Conservation (phyloP, 768 basidiomycete genomes). For the Leccinellum rugosiceps region DNA sequence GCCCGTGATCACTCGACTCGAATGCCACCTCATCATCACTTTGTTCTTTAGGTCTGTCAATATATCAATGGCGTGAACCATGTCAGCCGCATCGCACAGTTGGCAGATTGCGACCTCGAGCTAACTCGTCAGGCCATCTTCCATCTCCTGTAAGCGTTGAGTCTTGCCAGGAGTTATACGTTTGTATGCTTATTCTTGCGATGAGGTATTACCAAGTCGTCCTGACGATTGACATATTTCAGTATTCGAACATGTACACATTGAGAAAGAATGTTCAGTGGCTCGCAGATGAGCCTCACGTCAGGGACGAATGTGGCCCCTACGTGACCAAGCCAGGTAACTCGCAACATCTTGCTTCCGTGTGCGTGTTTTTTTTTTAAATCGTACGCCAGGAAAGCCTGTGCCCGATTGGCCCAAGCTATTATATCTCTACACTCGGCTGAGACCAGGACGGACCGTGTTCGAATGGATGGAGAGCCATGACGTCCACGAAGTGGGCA, state of each 20-base stretch:
- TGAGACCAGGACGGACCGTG: constrained; percentile 80
- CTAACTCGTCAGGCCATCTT: constrained; percentile 84
- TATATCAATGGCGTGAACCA: constrained; percentile 91
- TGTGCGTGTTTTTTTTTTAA: constrained; percentile 4
- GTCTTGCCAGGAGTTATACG: neutral
- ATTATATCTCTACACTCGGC: constrained; percentile 79
- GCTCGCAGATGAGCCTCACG: constrained; percentile 80
- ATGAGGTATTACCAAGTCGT: constrained; percentile 93
- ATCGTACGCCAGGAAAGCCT: constrained; percentile 39
- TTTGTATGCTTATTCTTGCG: constrained; percentile 4
- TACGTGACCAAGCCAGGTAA: constrained; percentile 82
- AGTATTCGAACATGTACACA: constrained; percentile 97
- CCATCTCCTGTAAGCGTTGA: constrained; percentile 74
- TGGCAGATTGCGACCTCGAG: constrained; percentile 84
- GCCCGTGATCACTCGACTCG: neutral
- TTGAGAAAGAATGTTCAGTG: constrained; percentile 82
- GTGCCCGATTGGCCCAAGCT: constrained; percentile 87
- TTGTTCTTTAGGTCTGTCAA: constrained; percentile 51
- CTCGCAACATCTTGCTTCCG: neutral
- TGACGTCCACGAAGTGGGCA: constrained; percentile 64
- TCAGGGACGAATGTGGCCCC: constrained; percentile 86
- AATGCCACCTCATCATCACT: constrained; percentile 2
- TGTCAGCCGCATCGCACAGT: constrained; percentile 83
- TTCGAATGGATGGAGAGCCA: constrained; percentile 85
- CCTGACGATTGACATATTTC: constrained; percentile 96